Evolutionary conservation across 176 grass and related monocot species (phyloP).

Genomic region (Triticum urartu): DNA sequence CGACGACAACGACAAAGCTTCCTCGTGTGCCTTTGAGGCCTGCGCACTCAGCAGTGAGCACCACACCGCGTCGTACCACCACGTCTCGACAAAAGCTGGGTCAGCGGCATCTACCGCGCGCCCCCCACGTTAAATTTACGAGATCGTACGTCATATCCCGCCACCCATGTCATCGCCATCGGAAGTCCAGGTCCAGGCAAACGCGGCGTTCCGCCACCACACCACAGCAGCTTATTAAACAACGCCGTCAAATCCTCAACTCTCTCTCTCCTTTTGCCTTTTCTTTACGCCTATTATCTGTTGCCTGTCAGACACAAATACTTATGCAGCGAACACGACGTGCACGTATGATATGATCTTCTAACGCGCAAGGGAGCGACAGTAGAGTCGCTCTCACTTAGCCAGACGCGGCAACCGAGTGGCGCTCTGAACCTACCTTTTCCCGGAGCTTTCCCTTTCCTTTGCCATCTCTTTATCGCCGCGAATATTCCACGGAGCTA

Average conservation of each 20-base stretch:
- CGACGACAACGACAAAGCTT: background rate
- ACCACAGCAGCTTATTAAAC: background rate
- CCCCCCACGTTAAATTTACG: background rate
- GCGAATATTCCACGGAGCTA: constrained; percentile 18
- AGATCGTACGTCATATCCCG: background rate
- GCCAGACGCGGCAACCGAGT: background rate
- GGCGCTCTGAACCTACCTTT: background rate
- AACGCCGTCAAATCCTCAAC: constrained; percentile 10
- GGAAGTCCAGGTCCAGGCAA: constrained; percentile 18
- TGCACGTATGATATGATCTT: background rate
- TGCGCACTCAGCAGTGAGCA: background rate
- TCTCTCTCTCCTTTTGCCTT: background rate
- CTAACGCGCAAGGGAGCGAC: background rate
- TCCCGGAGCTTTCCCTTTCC: background rate
- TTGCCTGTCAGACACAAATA: constrained; percentile 19
- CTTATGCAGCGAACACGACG: background rate
- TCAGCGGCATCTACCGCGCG: background rate
- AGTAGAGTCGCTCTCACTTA: constrained; percentile 9
- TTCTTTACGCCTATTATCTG: background rate
- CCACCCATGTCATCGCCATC: background rate
- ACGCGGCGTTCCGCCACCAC: constrained; percentile 35
- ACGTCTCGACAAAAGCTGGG: constrained; percentile 18
- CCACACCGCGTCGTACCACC: background rate
- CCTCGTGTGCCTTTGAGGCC: background rate
- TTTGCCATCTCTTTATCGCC: background rate